These are phyloP conservation scores for Fusarium decemcellulare DNA, from an alignment of 2,329 filamentous ascomycete species.

Conservation along the genomic window DNA sequence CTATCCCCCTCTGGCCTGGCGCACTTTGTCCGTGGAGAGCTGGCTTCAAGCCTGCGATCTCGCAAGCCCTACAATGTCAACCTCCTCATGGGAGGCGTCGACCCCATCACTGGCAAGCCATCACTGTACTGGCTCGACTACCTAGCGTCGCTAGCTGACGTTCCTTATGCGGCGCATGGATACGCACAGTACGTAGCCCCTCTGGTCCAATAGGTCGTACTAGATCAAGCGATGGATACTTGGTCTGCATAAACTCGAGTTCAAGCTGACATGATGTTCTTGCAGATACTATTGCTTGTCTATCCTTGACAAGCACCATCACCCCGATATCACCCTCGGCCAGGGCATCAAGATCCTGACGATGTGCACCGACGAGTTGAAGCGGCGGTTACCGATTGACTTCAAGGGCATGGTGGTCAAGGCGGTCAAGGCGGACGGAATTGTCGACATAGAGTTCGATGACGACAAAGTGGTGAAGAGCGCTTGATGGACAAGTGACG, in stretches of 20 bases:
- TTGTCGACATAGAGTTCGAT: conserved; percentile 87
- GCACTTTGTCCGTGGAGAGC: conserved; percentile 93
- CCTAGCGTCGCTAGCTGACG: conserved; percentile 86
- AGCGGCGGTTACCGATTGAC: conserved; percentile 96
- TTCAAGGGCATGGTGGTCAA: conserved; percentile 98
- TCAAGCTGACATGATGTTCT: conserved; percentile 40
- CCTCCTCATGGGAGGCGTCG: conserved; percentile 92
- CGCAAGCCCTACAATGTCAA: conserved; percentile 98
- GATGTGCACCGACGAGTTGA: conserved; percentile 97
- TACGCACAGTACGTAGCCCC: conserved; percentile 85
- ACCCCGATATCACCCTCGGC: conserved; percentile 91
- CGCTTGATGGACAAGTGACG: conserved; percentile 58
- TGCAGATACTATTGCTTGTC: conserved; percentile 95
- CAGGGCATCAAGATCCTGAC: conserved; percentile 92
- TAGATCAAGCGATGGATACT: neutral
- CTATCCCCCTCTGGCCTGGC: conserved; percentile 91
- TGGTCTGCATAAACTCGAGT: neutral
- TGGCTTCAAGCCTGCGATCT: conserved; percentile 91
- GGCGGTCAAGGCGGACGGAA: conserved; percentile 94
- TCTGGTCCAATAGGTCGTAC: neutral
- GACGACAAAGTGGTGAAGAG: conserved; percentile 80
- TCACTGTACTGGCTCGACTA: conserved; percentile 98
- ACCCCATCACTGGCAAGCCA: conserved; percentile 91
- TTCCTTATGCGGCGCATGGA: conserved; percentile 97
- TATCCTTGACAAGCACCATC: conserved; percentile 98